Base-by-base conservation (phyloP, 1,284 basidiomycete genomes). In the Exobasidium rhododendri region DNA sequence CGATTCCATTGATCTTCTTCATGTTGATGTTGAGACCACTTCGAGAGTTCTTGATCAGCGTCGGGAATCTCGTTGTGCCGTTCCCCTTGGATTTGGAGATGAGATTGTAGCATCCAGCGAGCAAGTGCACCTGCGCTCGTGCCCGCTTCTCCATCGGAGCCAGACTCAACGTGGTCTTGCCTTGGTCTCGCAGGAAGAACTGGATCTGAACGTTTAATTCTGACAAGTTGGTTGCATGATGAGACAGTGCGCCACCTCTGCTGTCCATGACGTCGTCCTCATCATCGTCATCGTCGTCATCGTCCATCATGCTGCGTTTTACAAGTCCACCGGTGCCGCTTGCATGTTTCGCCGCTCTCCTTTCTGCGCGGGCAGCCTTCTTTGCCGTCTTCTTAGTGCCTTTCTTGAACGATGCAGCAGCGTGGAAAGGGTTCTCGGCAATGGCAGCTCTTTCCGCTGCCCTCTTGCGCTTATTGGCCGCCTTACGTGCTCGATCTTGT, bases 401-500 rank as follows among this genome's bases (percentile, higher is more conserved):
- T 51, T 72, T 70, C 30, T 65, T 65, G 46, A 65, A 64, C 29
- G 71, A 72, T 50, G 77, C 72, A 17, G 75, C 74, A 59, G 71
- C 70, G 46, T 73, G 69, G 70, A 71, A 76, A 1, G 80, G 81
- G 54, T 85, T 83, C 14, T 87, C 81, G 28, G 84, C 84, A 1
- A 84, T 86, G 2, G 80, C 79, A 26, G 82, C 73, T 6, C 85
- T 81, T 63, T 82, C 81, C 14, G 81, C 72, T 1, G 83, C 85
- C 2, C 91, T 86, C 43, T 85, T 83, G 3, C 82, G 84, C 78
- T 91, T 94, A 76, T 83, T 82, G 62, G 86, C 87, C 0, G 90
- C 90, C 80, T 94, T 96, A 81, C 87, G 89, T 58, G 83, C 81
- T 1, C 91, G 88, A 75, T 94, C 92, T 56, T 85, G 85, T 63